Percentiles rank a stretch among this genome's conserved stretches.
phyloP scores from a whole-genome alignment of 2,329 filamentous ascomycete species.

The Alternaria sp. region DNA sequence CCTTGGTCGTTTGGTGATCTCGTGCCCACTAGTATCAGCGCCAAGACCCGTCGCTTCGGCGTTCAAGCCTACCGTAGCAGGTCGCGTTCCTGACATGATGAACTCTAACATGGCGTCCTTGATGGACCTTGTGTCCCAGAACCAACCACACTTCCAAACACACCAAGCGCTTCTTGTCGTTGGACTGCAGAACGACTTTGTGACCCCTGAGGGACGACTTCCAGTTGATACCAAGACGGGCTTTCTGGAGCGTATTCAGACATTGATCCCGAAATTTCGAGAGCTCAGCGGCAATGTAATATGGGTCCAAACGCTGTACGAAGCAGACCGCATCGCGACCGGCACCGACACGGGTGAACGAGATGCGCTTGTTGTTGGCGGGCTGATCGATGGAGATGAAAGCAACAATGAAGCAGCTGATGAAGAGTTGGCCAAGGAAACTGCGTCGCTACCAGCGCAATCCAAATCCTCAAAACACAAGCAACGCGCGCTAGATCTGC shows the following conservation, averaged over 20 bases:
- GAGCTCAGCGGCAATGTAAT: slow-evolving; percentile 72
- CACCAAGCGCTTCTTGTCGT: slow-evolving; percentile 79
- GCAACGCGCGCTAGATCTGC: slow-evolving; percentile 48
- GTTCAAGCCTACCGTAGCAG: slow-evolving; percentile 5
- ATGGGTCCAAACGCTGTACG: slow-evolving; percentile 83
- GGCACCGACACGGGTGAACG: slow-evolving; percentile 59
- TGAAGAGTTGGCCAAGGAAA: slow-evolving; percentile 34
- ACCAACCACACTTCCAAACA: slow-evolving; percentile 63
- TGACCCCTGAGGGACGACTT: slow-evolving; percentile 72
- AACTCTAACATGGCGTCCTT: slow-evolving; percentile 51
- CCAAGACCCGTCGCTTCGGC: slow-evolving; percentile 8
- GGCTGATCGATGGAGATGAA: slow-evolving; percentile 48
- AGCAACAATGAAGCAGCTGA: slow-evolving; percentile 48
- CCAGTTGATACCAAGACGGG: slow-evolving; percentile 69
- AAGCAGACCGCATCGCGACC: slow-evolving; percentile 66
- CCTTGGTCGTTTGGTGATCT: neutral
- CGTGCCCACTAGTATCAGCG: neutral
- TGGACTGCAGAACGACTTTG: slow-evolving; percentile 91
- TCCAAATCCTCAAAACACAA: slow-evolving; percentile 49
- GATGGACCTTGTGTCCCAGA: slow-evolving; percentile 56
- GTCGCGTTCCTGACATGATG: slow-evolving; percentile 17
- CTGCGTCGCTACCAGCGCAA: slow-evolving; percentile 39
- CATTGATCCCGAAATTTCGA: slow-evolving; percentile 77
- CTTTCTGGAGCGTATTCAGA: slow-evolving; percentile 72
- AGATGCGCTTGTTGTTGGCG: slow-evolving; percentile 55